Evolutionary conservation across 1,284 basidiomycete genomes (phyloP).

Genomic region (Pascua guehoae): DNA sequence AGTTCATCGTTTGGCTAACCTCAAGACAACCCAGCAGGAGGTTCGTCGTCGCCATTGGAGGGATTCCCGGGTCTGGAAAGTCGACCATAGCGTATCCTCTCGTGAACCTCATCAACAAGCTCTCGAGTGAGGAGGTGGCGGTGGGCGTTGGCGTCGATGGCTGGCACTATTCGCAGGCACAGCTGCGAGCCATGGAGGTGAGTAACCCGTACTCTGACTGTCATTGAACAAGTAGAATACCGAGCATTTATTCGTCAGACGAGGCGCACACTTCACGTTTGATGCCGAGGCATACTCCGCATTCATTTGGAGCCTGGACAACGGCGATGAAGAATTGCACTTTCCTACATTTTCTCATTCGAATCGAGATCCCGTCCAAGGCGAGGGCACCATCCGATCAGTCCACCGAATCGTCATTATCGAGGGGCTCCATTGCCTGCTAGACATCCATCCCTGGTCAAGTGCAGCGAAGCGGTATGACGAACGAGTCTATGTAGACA

Average conservation of each 20-base stretch:
- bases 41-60: slow-evolving; percentile 8
- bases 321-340: neutral
- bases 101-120: slow-evolving; percentile 38
- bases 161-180: slow-evolving; percentile 51
- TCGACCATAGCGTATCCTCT: slow-evolving; percentile 50
- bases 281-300: slow-evolving; percentile 2
- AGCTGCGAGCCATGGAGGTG: slow-evolving; percentile 29
- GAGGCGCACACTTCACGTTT: slow-evolving; percentile 14
- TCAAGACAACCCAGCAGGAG: no score
- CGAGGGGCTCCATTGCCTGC: slow-evolving; percentile 10
- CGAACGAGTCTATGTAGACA: slow-evolving; percentile 10
- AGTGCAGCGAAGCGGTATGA: slow-evolving; percentile 3
- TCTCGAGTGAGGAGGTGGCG: slow-evolving; percentile 21
- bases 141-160: slow-evolving; percentile 53
- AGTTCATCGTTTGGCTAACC: no score
- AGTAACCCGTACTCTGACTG: neutral
- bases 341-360: slow-evolving; percentile 12
- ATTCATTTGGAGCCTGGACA: slow-evolving; percentile 3
- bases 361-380: slow-evolving; percentile 6
- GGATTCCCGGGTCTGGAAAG: slow-evolving; percentile 53
- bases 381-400: neutral
- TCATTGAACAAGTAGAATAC: slow-evolving; percentile 6
- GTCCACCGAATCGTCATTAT: slow-evolving; percentile 8
- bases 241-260: slow-evolving; percentile 1
- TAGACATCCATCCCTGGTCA: slow-evolving; percentile 7